Percentiles rank a stretch among this genome's conserved stretches.
Evolutionary conservation across 352 stramenopile genomes (phyloP).

Genomic region (Phytophthora syringae): DNA sequence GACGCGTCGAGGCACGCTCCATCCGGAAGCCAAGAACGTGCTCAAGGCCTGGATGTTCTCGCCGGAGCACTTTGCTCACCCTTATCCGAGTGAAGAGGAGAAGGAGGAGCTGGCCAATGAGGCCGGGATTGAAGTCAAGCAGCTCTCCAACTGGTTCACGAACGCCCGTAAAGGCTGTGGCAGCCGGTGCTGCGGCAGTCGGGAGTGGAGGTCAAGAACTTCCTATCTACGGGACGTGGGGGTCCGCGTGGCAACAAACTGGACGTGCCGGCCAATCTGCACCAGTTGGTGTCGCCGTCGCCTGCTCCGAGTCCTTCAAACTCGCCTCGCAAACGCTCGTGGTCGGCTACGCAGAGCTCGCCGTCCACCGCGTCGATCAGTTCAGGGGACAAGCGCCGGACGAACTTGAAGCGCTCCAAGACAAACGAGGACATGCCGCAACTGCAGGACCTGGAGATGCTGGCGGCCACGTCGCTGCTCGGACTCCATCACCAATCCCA

Average conservation of each 20-base stretch:
- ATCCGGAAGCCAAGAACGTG: constrained; percentile 86
- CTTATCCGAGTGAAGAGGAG: constrained; percentile 89
- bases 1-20: constrained; percentile 80
- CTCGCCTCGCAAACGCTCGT: constrained; percentile 68
- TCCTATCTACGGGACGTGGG: constrained; percentile 81
- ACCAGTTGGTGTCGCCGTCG: constrained; percentile 60
- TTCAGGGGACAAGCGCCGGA: constrained; percentile 49
- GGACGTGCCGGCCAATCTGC: constrained; percentile 69
- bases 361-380: constrained; percentile 7
- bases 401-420: constrained; percentile 54
- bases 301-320: constrained; percentile 38
- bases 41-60: constrained; percentile 92
- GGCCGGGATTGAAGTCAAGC: constrained; percentile 88
- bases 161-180: constrained; percentile 90
- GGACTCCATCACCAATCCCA: constrained; percentile 73
- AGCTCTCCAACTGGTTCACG: constrained; percentile 92
- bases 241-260: constrained; percentile 82
- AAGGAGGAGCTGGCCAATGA: constrained; percentile 85
- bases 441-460: constrained; percentile 79
- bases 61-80: constrained; percentile 87
- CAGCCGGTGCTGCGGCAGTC: constrained; percentile 86
- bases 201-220: constrained; percentile 91
- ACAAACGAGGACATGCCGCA: constrained; percentile 29
- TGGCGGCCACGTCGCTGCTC: constrained; percentile 77
- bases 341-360: constrained; percentile 46